Percentiles rank a stretch among this genome's conserved stretches.
Evolutionary conservation across 352 stramenopile genomes (phyloP).

Genomic region (Pythium aphanidermatum): DNA sequence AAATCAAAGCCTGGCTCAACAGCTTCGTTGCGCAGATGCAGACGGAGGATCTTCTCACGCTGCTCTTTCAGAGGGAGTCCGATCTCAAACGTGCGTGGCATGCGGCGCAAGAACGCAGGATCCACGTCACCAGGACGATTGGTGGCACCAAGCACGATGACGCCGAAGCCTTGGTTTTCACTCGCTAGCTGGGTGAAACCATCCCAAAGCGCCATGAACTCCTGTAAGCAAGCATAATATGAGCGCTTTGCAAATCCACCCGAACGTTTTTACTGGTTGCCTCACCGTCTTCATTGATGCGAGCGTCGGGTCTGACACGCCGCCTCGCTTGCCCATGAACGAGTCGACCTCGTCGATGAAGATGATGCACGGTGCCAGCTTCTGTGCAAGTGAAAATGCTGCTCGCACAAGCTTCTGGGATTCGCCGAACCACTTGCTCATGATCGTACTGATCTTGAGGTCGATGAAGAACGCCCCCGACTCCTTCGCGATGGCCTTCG

Average conservation of each 20-base stretch:
- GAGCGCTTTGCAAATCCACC: not conserved
- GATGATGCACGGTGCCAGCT: constrained; percentile 95
- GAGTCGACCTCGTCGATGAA: constrained; percentile 98
- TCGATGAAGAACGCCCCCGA: constrained; percentile 87
- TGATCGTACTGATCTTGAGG: constrained; percentile 87
- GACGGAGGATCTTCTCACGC: constrained; percentile 90
- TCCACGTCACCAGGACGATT: constrained; percentile 93
- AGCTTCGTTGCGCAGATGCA: constrained; percentile 89
- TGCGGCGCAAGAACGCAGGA: constrained; percentile 92
- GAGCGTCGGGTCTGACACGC: constrained; percentile 72
- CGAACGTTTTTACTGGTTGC: too few species aligned
- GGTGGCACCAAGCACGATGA: constrained; percentile 96
- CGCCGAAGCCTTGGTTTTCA: constrained; percentile 69
- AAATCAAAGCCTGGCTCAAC: constrained; percentile 79
- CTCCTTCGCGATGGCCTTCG: constrained; percentile 95
- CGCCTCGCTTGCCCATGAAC: constrained; percentile 86
- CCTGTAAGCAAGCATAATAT: constrained; percentile 31
- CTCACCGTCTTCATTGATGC: constrained; percentile 88
- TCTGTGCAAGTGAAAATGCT: constrained; percentile 91
- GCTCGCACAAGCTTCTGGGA: constrained; percentile 93
- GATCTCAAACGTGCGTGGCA: constrained; percentile 96
- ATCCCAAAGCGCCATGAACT: constrained; percentile 98
- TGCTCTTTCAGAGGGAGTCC: constrained; percentile 82
- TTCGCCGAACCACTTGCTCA: constrained; percentile 90
- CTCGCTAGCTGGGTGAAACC: constrained; percentile 87